Evolutionary conservation across 495 filamentous ascomycete species (phyloP), one percentile per base, ranked within the genome.

Genomic region (Podospora comata): DNA sequence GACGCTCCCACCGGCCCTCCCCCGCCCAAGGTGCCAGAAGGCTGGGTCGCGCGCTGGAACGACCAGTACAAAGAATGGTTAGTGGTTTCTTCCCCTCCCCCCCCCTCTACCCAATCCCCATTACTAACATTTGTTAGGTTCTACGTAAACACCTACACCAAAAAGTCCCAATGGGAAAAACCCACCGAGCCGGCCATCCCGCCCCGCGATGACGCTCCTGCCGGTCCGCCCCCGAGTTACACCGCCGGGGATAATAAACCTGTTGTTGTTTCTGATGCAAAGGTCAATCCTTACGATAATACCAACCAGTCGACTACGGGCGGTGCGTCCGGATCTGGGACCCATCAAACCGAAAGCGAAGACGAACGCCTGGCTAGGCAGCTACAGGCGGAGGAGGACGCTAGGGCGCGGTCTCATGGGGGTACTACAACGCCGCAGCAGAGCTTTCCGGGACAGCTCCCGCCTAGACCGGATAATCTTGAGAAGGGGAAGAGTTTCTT

Each of bases 111-210:
- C 54, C 55, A 30, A 2, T 1, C 32, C 30, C 58, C 19, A 39
- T 57, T 48, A 48, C 53, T 39, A 18, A 54, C 53, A 4, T 1
- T 16, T 23, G 2, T 65, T 55, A 92, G 91, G 90, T 97, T 93
- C 85, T 97, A 89, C 81, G 88, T 96, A 59, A 92, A 97, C 79
- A 88, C 89, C 67, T 87, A 88, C 76, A 96, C 92, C 70, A 93
- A 92, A 71, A 85, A 88, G 72, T 96, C 93, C 4, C 90, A 92
- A 85, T 97, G 93, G 92, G 91, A 95, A 3, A 85, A 81, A 60
- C 93, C 93, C 28, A 89, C 87, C 54, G 79, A 82, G 62, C 86
- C 90, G 19, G 82, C 86, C 66, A 81, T 83, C n/a, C 69, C 71
- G 5, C 83, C 82, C 26, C 77, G 81, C 32, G 70, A 73, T 62